These are phyloP conservation scores for Penicillium fuscoglaucum DNA, from an alignment of 2,329 filamentous ascomycete genomes.

Conservation along the genomic window DNA sequence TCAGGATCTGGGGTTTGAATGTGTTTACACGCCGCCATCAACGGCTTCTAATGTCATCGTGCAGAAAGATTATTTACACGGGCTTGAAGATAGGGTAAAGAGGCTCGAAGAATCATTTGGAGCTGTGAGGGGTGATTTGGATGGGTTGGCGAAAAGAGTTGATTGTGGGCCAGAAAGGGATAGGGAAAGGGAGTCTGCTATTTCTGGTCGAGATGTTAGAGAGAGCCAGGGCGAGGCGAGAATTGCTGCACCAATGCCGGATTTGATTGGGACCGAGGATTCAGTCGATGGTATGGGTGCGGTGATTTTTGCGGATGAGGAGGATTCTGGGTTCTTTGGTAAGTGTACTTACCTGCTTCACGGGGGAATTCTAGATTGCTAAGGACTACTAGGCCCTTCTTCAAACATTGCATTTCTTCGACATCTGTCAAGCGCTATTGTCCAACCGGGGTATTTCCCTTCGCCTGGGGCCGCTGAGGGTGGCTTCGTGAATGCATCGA, in stretches of 20 bases:
- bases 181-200: not conserved
- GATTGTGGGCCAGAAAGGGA: not conserved
- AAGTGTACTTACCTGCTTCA: not conserved
- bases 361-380: not conserved
- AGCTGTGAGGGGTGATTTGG: not conserved
- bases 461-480: slow-evolving; percentile 13
- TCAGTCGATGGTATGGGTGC: slow-evolving; percentile 40
- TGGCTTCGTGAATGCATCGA: slow-evolving; percentile 23
- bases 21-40: slow-evolving; percentile 42
- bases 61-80: slow-evolving; percentile 37
- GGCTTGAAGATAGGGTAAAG: slow-evolving; percentile 18
- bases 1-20: slow-evolving; percentile 45
- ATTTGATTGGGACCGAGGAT: slow-evolving; percentile 19
- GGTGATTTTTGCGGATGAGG: slow-evolving; percentile 39
- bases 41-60: slow-evolving; percentile 43
- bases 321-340: slow-evolving; percentile 41
- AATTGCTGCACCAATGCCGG: not conserved
- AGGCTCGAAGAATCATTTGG: slow-evolving; percentile 25
- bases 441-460: slow-evolving; percentile 14
- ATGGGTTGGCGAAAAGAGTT: not conserved
- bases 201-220: not conserved
- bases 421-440: slow-evolving; percentile 22
- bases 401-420: slow-evolving; percentile 31
- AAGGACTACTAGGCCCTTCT: slow-evolving; percentile 19
- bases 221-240: not conserved